Conservation (phyloP, 208 protist species). For the Acanthamoeba castellanii region DNA sequence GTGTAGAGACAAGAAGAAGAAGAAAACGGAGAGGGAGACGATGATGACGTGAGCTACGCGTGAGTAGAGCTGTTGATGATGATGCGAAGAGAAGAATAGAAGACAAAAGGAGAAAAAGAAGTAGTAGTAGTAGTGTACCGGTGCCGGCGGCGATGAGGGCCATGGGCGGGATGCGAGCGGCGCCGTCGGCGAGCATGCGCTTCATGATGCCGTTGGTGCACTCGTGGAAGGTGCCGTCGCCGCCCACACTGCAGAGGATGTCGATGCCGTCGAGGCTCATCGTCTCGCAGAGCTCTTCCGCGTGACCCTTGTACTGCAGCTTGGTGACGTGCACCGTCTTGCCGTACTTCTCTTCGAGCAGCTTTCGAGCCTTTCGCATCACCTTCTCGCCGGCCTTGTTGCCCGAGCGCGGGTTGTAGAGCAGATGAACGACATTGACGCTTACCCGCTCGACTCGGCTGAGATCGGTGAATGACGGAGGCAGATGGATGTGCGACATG, state of each 20-base stretch:
- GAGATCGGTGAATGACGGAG: constrained; percentile 12
- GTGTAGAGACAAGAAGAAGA: constrained; percentile 1
- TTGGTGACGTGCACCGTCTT: not conserved
- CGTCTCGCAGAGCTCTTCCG: constrained; percentile 43
- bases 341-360: constrained; percentile 17
- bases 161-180: not conserved
- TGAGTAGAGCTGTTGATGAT: not conserved
- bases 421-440: not conserved
- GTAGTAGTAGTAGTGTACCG: not conserved
- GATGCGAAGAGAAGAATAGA: too few relatives aligned
- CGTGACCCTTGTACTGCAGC: constrained; percentile 33
- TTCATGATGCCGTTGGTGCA: constrained; percentile 71
- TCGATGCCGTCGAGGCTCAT: constrained; percentile 3
- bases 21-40: not conserved
- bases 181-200: not conserved
- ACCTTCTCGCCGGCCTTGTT: constrained; percentile 34
- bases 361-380: not conserved
- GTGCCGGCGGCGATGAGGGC: constrained; percentile 54
- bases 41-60: not conserved
- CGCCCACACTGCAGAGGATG: not conserved
- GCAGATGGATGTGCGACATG: not conserved
- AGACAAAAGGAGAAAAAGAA: too few relatives aligned
- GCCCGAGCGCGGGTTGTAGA: constrained; percentile 49
- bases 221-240: constrained; percentile 68
- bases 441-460: not conserved